Base-by-base conservation (phyloP, 164 flowering plant genomes). In the Piper betle region DNA sequence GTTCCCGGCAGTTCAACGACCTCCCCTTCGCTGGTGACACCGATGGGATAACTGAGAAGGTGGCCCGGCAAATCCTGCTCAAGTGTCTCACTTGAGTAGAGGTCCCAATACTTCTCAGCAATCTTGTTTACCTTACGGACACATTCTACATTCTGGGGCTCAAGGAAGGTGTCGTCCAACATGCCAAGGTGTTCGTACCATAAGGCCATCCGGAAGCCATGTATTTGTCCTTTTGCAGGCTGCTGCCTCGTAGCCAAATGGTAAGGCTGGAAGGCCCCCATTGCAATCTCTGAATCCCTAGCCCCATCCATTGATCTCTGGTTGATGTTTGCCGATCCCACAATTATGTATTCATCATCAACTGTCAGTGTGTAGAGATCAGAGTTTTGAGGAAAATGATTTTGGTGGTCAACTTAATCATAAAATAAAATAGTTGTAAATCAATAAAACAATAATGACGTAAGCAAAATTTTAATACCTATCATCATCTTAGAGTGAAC, bases 281-380 rank as follows among this genome's bases (percentile, higher is more conserved):
- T 84, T 4, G 93, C 93, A 37, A 88, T 88, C 67, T 88, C 96
- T 3, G 96, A 68, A 68, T 88, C 96, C 66, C 96, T 77, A 0
- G 74, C 82, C 5, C 93, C 96, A 38, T 84, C 96, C 92, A 88
- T 78, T 39, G 96, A 88, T 58, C 96, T 74, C 59, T 88, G 91
- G 64, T 88, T 88, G 63, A 88, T 81, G 74, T 88, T 88, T 18
- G 96, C 96, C 0, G 96, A 88, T 66, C 96, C 96, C 6, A 84
- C 63, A 66, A 88, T 84, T 55, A 88, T 84, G 75, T 86, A 88
- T 56, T 88, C 96, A 62, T 89, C 96, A 60, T 89, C 96, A 65
- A 86, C 94, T 89, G 82, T 75, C 10, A 43, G 12, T 43, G 50
- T 15, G 12, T 15, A 43, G 8, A n/a, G 8, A 43, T 3, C 50